Conservation (phyloP, 1,139 yeast species). For the Kodamaea anthophila region DNA sequence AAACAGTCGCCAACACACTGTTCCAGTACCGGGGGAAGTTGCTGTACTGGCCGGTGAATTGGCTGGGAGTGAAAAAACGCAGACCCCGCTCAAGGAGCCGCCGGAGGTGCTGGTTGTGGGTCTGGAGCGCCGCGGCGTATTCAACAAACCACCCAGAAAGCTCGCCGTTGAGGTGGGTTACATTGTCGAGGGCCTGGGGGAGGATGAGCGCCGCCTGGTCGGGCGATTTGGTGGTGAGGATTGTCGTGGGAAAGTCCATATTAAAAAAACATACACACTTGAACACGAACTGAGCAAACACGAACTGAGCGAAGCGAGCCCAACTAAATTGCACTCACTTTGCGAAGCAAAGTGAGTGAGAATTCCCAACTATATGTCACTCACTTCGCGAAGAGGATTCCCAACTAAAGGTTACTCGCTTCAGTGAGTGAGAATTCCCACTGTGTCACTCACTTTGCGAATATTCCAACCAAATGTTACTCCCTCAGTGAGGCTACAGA, state of each 20-base stretch:
- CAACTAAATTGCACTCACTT: no score
- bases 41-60: slow-evolving; percentile 40
- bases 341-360: no score
- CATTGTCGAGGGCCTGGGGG: slow-evolving; percentile 25
- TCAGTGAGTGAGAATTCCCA: no score
- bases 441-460: no score
- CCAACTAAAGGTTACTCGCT: no score
- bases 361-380: no score
- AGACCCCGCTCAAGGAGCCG: slow-evolving; percentile 12
- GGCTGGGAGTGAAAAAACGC: slow-evolving; percentile 10
- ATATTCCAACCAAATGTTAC: no score
- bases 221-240: slow-evolving; percentile 40
- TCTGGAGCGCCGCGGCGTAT: slow-evolving; percentile 10
- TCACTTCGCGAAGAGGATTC: no score
- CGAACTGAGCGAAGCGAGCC: no score
- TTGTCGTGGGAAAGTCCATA: slow-evolving; percentile 36
- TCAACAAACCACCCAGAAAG: slow-evolving; percentile 13
- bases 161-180: slow-evolving; percentile 12
- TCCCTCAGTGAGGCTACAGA: no score
- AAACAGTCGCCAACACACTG: slow-evolving; percentile 45
- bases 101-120: slow-evolving; percentile 11
- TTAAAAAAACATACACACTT: no score
- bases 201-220: slow-evolving; percentile 37
- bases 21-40: slow-evolving; percentile 54
- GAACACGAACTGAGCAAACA: no score